A percentile compares a stretch with the other conserved stretches of the same genome.
Conservation (phyloP, 2,329 filamentous ascomycete species). For the Leptographium procerum region DNA sequence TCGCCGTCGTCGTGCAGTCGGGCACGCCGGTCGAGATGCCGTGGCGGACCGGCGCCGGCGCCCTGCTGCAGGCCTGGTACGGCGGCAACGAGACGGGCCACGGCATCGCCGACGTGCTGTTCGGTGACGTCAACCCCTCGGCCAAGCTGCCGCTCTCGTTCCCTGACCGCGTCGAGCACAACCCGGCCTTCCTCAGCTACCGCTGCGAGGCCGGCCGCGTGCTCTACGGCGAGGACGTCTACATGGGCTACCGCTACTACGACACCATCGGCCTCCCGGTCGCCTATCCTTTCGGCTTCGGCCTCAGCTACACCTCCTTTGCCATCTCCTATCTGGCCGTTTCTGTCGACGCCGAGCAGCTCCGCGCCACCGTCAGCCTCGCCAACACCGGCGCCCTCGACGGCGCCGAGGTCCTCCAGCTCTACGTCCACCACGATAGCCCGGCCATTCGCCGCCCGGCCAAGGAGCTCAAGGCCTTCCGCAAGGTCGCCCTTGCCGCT, state of each 20-base stretch:
- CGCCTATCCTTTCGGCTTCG: conserved; percentile 70
- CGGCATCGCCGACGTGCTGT: conserved; percentile 50
- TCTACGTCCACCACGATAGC: conserved; percentile 28
- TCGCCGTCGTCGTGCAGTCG: conserved; percentile 47
- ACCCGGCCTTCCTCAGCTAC: conserved; percentile 68
- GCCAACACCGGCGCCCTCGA: conserved; percentile 33
- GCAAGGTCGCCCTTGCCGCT: conserved; percentile 29
- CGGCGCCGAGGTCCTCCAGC: conserved; percentile 43
- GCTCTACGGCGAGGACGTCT: conserved; percentile 70
- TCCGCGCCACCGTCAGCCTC: conserved; percentile 35
- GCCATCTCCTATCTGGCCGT: conserved; percentile 20
- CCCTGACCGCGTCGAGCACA: conserved; percentile 55
- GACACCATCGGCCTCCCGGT: conserved; percentile 55
- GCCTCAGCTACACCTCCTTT: conserved; percentile 68
- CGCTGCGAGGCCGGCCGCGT: conserved; percentile 57
- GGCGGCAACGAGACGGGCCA: conserved; percentile 57
- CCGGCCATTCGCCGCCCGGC: conserved; percentile 34
- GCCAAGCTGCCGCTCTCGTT: conserved; percentile 66
- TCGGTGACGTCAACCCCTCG: conserved; percentile 48
- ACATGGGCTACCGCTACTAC: conserved; percentile 72
- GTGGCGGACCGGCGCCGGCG: conserved; percentile 34
- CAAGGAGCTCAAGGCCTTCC: conserved; percentile 46
- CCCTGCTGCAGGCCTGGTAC: conserved; percentile 51
- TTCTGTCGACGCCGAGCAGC: background rate
- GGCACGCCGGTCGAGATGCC: conserved; percentile 46